Conservation (phyloP, 2,329 filamentous ascomycete genomes). For the Xylariaceae sp. region DNA sequence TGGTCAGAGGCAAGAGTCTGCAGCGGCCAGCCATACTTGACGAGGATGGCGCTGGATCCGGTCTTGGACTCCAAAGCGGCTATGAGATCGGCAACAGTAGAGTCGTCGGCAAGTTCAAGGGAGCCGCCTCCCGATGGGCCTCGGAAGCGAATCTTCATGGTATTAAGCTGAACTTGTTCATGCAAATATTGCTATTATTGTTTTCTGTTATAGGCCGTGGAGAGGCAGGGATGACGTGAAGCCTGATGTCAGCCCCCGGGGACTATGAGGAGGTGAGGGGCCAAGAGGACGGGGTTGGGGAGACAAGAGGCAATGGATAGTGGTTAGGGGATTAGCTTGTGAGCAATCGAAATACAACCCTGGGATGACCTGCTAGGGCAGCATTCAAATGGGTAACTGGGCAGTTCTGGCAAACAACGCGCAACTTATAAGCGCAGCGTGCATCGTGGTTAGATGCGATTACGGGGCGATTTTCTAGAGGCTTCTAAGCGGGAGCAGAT, state of each 20-base stretch:
- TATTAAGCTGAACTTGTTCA: background rate
- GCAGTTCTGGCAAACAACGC: constrained; percentile 4
- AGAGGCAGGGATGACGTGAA: background rate
- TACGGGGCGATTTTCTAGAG: constrained; percentile 8
- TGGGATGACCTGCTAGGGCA: background rate
- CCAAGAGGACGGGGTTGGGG: background rate
- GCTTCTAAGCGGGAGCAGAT: constrained; percentile 3
- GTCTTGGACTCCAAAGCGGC: constrained; percentile 58
- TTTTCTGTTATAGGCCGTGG: background rate
- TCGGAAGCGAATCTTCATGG: constrained; percentile 70
- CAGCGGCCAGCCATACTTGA: constrained; percentile 83
- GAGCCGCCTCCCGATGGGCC: constrained; percentile 68
- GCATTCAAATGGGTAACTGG: background rate
- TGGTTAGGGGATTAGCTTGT: too few species aligned
- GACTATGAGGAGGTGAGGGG: background rate
- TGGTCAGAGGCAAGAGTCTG: constrained; percentile 60
- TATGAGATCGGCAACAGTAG: constrained; percentile 59
- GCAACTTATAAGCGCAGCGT: background rate
- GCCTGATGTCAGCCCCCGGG: background rate
- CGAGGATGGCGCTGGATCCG: constrained; percentile 59
- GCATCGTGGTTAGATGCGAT: constrained; percentile 6
- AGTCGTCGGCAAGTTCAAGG: constrained; percentile 62
- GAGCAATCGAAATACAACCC: background rate
- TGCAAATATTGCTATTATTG: background rate
- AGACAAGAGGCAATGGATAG: background rate